Evolutionary conservation across 768 basidiomycete species (phyloP).

Genomic region (Termitomyces sp.): DNA sequence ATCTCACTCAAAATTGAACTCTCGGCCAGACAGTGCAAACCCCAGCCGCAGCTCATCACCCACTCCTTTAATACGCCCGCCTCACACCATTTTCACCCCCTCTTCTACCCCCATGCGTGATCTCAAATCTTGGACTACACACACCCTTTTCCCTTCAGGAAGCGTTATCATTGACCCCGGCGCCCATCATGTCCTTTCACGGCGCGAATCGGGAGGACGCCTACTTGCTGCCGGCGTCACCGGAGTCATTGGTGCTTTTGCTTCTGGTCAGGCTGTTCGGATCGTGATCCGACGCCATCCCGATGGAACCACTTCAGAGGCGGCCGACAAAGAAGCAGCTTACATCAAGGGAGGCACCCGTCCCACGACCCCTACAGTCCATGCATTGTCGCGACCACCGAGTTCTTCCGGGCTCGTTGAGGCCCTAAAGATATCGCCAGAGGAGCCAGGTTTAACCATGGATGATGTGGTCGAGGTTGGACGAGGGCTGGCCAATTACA

Average conservation of each 20-base stretch:
- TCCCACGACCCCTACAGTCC: slow-evolving; percentile 49
- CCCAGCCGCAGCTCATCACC: slow-evolving; percentile 16
- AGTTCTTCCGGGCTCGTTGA: slow-evolving; percentile 24
- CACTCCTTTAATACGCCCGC: slow-evolving; percentile 42
- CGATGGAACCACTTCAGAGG: slow-evolving; percentile 20
- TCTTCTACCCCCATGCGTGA: slow-evolving; percentile 70
- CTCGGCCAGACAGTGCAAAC: slow-evolving; percentile 7
- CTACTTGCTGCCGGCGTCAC: slow-evolving; percentile 90
- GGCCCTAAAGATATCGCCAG: slow-evolving; percentile 15
- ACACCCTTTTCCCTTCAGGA: slow-evolving; percentile 87
- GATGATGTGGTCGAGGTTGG: slow-evolving; percentile 84
- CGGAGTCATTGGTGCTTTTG: slow-evolving; percentile 83
- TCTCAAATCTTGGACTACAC: slow-evolving; percentile 95
- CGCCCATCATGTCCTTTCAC: slow-evolving; percentile 80
- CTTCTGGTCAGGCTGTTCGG: slow-evolving; percentile 90
- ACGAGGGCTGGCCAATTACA: slow-evolving; percentile 92
- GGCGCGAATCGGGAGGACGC: slow-evolving; percentile 84
- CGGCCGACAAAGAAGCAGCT: slow-evolving; percentile 19
- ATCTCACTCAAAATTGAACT: slow-evolving; percentile 14
- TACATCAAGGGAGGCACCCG: slow-evolving; percentile 39
- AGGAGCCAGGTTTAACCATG: slow-evolving; percentile 21
- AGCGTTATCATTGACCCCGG: slow-evolving; percentile 85
- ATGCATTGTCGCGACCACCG: slow-evolving; percentile 32
- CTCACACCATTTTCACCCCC: slow-evolving; percentile 86
- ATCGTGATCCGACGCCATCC: slow-evolving; percentile 52